phyloP scores from a whole-genome alignment of 495 filamentous ascomycete genomes.

The Aspergillus asperescens region DNA sequence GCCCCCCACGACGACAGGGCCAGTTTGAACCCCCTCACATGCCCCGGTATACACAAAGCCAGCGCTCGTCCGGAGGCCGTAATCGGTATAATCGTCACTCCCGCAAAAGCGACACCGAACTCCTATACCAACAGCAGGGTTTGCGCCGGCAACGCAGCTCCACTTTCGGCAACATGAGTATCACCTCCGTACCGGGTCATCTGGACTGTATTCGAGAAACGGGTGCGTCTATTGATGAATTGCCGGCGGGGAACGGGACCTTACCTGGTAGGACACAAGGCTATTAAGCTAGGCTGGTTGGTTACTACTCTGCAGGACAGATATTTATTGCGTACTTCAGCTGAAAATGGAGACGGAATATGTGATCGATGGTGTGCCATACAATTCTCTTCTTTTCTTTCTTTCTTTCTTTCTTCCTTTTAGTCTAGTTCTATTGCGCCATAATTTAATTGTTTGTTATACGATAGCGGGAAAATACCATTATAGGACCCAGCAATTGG shows the following conservation, averaged over 20 bases:
- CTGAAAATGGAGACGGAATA: no score
- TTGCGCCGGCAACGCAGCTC: slow-evolving; percentile 33
- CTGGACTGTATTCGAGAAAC: slow-evolving; percentile 37
- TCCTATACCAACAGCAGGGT: slow-evolving; percentile 11
- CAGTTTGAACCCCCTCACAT: slow-evolving; percentile 27
- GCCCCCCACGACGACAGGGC: slow-evolving; percentile 11
- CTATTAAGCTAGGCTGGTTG: neutral
- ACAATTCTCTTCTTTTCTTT: no score
- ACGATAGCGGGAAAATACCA: no score
- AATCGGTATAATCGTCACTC: slow-evolving; percentile 18
- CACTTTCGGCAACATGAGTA: slow-evolving; percentile 23
- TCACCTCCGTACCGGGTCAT: slow-evolving; percentile 15
- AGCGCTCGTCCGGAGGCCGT: slow-evolving; percentile 16
- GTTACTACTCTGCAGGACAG: neutral
- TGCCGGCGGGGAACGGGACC: slow-evolving; percentile 7
- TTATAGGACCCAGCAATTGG: no score
- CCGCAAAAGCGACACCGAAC: slow-evolving; percentile 31
- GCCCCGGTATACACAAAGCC: slow-evolving; percentile 30
- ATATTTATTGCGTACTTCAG: no score
- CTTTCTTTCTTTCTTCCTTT: no score
- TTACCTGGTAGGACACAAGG: slow-evolving; percentile 19
- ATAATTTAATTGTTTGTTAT: no score
- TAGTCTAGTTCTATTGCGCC: no score
- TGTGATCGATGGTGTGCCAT: no score
- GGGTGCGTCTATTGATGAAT: slow-evolving; percentile 27